Evolutionary conservation across 129 eudicot genomes (phyloP).

Genomic region (Smallanthus sonchifolius): DNA sequence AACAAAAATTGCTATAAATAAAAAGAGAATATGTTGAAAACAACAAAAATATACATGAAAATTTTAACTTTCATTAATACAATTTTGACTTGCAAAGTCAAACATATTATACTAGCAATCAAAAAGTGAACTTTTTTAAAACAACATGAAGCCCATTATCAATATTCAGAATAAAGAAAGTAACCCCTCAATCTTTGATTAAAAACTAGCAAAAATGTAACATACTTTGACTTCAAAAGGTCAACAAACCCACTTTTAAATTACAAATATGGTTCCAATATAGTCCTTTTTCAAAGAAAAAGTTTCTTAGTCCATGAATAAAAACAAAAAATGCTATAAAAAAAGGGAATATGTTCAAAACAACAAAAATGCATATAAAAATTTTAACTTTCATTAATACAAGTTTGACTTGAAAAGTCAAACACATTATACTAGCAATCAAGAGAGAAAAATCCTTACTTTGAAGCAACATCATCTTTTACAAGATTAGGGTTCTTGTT

Average conservation of each 20-base stretch:
- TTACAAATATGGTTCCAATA: neutral
- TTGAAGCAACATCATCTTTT: constrained; percentile 39
- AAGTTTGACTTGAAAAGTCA: neutral
- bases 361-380: neutral
- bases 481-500: constrained; percentile 27
- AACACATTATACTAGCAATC: neutral
- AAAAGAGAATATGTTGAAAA: neutral
- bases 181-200: no score
- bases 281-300: constrained; percentile 3
- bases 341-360: neutral
- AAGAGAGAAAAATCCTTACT: constrained; percentile 39
- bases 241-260: constrained; percentile 5
- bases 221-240: constrained; percentile 11
- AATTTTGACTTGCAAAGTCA: neutral
- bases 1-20: neutral
- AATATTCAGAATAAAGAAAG: no score
- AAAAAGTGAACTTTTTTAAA: neutral
- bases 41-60: neutral
- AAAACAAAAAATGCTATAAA: neutral
- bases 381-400: neutral
- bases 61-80: neutral
- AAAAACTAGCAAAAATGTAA: no score
- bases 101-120: neutral
- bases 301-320: neutral
- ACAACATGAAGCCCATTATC: no score